These are phyloP conservation scores for Cladophialophora exuberans DNA, from an alignment of 2,329 filamentous ascomycete species.

Conservation along the genomic window DNA sequence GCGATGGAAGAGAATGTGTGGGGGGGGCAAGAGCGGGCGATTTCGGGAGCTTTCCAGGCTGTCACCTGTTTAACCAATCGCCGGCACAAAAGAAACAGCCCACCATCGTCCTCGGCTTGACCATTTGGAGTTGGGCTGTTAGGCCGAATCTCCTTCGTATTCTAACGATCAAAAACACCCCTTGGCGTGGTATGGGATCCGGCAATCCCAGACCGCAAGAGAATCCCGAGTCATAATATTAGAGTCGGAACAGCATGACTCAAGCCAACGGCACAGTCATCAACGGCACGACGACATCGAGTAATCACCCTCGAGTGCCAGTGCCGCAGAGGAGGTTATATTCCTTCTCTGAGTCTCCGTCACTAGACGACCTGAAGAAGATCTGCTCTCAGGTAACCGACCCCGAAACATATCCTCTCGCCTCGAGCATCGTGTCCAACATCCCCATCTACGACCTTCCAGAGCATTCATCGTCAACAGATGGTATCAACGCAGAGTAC, in stretches of 20 bases:
- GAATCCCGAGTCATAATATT: too few relatives aligned
- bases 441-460: slow-evolving; percentile 60
- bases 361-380: slow-evolving; percentile 48
- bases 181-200: too few relatives aligned
- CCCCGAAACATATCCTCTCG: slow-evolving; percentile 52
- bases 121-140: too few relatives aligned
- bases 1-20: too few relatives aligned
- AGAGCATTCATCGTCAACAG: slow-evolving; percentile 34
- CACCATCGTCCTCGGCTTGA: too few relatives aligned
- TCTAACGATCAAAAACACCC: too few relatives aligned
- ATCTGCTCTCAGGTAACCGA: slow-evolving; percentile 49
- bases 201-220: too few relatives aligned
- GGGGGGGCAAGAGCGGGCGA: too few relatives aligned
- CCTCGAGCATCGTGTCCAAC: slow-evolving; percentile 50
- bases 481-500: slow-evolving; percentile 36
- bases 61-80: too few relatives aligned
- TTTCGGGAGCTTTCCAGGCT: too few relatives aligned
- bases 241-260: neutral
- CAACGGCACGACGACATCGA: neutral
- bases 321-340: slow-evolving; percentile 25
- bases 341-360: slow-evolving; percentile 37
- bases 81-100: too few relatives aligned
- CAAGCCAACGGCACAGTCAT: neutral
- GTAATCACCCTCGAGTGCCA: slow-evolving; percentile 4
- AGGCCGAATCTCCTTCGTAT: too few relatives aligned